phyloP scores from a whole-genome alignment of 1,284 basidiomycete genomes.

The Neonothopanus nambi region DNA sequence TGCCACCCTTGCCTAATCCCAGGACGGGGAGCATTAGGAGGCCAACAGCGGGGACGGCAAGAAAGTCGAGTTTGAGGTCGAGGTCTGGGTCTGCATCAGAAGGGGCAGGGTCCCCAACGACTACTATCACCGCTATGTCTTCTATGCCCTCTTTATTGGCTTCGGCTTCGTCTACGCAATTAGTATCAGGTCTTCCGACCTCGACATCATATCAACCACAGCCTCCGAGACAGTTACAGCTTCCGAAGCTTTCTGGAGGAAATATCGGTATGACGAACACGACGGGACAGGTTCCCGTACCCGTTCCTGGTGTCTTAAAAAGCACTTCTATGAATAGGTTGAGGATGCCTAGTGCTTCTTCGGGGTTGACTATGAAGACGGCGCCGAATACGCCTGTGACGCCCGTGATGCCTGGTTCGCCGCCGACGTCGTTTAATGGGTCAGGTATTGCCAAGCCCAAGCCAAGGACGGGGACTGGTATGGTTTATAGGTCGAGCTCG shows the following conservation, averaged over 20 bases:
- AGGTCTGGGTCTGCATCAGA: background rate
- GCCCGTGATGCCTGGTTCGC: constrained; percentile 12
- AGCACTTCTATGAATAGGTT: background rate
- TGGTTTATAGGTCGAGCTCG: constrained; percentile 55
- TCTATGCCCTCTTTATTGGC: background rate
- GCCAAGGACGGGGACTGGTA: constrained; percentile 68
- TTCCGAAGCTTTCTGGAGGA: constrained; percentile 15
- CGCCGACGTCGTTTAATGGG: too few relatives aligned
- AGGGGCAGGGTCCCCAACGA: too few relatives aligned
- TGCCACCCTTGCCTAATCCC: constrained; percentile 23
- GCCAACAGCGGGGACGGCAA: constrained; percentile 8
- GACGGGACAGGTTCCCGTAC: constrained; percentile 33
- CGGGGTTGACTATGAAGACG: background rate
- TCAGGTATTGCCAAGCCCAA: constrained; percentile 31
- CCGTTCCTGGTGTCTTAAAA: constrained; percentile 25
- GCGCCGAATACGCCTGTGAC: constrained; percentile 9
- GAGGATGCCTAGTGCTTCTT: background rate
- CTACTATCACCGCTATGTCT: constrained; percentile 1
- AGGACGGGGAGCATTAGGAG: constrained; percentile 20
- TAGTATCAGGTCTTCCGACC: constrained; percentile 3
- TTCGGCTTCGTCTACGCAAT: background rate
- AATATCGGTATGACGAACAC: too few relatives aligned
- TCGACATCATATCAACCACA: too few relatives aligned
- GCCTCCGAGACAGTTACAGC: constrained; percentile 24
- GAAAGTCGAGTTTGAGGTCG: constrained; percentile 1